Evolutionary conservation across 139 green algal species (phyloP).

Genomic region (Closterium sp.): DNA sequence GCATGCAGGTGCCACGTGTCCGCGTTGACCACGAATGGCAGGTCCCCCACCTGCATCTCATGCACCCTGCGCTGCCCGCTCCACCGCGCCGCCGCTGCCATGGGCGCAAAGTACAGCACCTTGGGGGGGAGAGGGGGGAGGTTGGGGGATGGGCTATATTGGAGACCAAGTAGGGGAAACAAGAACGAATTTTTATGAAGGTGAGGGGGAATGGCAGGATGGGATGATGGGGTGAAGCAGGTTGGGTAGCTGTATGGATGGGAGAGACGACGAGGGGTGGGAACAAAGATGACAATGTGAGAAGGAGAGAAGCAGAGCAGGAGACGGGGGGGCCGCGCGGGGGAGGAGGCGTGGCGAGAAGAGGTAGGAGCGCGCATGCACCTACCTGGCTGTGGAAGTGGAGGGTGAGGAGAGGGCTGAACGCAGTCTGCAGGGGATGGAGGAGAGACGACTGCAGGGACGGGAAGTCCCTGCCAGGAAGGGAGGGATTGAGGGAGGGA

Average conservation of each 20-base stretch:
- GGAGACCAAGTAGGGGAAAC: neutral
- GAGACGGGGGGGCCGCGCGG: neutral
- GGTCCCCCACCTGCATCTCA: neutral
- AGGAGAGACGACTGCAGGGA: neutral
- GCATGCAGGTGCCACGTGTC: neutral
- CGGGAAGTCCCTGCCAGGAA: neutral
- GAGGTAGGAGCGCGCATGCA: no score
- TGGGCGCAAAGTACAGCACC: neutral
- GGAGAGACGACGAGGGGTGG: neutral
- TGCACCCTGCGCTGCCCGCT: neutral
- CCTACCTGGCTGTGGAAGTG: neutral
- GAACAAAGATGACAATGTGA: neutral
- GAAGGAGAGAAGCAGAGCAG: neutral
- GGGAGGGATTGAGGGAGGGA: neutral
- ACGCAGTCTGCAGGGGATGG: neutral
- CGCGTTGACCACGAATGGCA: neutral
- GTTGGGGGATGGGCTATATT: no score
- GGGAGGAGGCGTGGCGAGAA: no score
- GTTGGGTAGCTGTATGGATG: neutral
- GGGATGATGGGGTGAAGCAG: neutral
- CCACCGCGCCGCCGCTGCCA: neutral
- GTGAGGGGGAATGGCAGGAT: neutral
- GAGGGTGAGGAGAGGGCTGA: neutral
- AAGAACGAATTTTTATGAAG: no score
- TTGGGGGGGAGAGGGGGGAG: neutral